Evolutionary conservation across 2,329 filamentous ascomycete genomes (phyloP), one percentile per base, ranked within the genome.

Genomic region (Scedosporium minutisporum): DNA sequence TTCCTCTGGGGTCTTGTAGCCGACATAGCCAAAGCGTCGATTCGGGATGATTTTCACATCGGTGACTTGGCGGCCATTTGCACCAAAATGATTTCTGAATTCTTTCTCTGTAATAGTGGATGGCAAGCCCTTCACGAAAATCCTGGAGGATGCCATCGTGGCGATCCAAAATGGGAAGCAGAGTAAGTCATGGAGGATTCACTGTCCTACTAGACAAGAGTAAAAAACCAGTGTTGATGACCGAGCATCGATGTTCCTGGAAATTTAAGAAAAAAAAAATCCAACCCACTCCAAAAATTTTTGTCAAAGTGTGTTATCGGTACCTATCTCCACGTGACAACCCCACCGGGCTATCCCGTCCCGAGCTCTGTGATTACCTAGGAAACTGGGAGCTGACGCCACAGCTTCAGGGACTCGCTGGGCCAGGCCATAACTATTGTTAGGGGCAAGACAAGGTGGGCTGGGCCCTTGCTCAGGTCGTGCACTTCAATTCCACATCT

Each of bases 11-110:
- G 85, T 90, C 77, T 90, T 93, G 81, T 93, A 97, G 66, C 95
- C 95, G 64, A 99, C 86, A 81, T 96, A 99, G 69, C 93, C 95
- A 75, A 99, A 97, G 68, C 93, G 86, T 70, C 95, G 86, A 71
- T 92, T 87, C 5, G 91, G 85, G 71, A 97, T 90, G 72, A 97
- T 84, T 82, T 96, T 96, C 69, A 92, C 85, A 77, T 99, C 95
- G 61, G 93, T 97, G 71, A 97, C 85, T 66, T 89, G 80, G 65
- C 85, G 85, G 65, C 87, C 88, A 69, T 85, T 78, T 48, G 78
- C 82, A 64, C 89, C 85, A 75, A 99, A 99, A 77, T 97, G 93
- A 72, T 90, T 92, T 72, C 86, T 87, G 72, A 97, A 89, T 67
- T 96, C 90, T 61, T 88, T 86, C 76, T 96, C 91, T 12, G 87